phyloP scores from a whole-genome alignment of 495 filamentous ascomycete species.

The Rostrohypoxylon terebratum region DNA sequence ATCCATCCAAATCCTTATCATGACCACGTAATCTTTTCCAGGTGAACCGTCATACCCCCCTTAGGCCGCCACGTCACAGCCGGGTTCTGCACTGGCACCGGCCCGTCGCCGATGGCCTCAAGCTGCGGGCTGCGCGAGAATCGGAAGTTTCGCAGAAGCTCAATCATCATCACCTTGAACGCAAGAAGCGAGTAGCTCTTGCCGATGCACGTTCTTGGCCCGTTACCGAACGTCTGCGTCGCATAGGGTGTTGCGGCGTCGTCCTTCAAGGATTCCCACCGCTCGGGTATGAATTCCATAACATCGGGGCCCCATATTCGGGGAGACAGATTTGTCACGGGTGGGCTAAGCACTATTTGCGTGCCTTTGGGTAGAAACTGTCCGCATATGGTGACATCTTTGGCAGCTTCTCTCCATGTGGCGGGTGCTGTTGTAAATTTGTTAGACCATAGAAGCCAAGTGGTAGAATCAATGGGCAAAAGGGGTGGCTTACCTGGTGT shows the following conservation, averaged over 20 bases:
- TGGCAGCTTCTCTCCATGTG: constrained; percentile 7
- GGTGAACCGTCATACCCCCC: constrained; percentile 2
- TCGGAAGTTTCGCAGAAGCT: constrained; percentile 2
- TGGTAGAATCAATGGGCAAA: neutral
- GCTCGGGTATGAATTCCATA: neutral
- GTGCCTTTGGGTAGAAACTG: constrained; percentile 2
- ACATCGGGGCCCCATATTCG: neutral
- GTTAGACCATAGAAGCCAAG: neutral
- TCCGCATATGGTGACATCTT: constrained; percentile 1
- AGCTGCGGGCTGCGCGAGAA: constrained; percentile 1
- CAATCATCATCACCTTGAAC: constrained; percentile 10
- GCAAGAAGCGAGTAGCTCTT: constrained; percentile 8
- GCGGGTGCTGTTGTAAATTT: neutral
- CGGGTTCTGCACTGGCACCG: constrained; percentile 9
- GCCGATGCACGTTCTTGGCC: constrained; percentile 6
- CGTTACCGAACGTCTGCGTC: constrained; percentile 5
- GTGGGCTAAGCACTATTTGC: constrained; percentile 1
- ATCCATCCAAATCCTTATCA: neutral
- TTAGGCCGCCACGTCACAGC: constrained; percentile 14
- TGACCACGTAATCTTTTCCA: constrained; percentile 5
- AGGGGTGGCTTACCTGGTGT: neutral
- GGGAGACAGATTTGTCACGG: constrained; percentile 3
- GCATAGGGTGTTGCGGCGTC: constrained; percentile 4
- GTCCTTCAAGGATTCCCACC: neutral
- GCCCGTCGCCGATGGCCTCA: neutral